Evolutionary conservation across 1,284 basidiomycete species (phyloP).

Genomic region (Xerocomus cyaneibrunnescens): DNA sequence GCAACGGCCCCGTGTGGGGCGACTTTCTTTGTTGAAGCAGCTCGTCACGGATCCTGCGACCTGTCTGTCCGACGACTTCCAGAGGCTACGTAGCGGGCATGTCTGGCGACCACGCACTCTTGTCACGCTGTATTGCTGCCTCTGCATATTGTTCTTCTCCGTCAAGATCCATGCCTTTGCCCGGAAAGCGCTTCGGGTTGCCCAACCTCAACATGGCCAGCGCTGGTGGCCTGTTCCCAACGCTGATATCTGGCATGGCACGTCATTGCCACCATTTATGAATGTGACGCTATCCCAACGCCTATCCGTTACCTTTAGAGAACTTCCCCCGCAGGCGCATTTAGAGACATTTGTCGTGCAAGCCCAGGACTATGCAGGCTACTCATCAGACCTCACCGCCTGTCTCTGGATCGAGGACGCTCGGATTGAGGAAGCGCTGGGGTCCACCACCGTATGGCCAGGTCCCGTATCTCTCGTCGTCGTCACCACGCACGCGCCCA

Average conservation of each 20-base stretch:
- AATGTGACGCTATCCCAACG: constrained; percentile 25
- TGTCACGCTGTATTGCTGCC: constrained; percentile 41
- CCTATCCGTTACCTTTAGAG: constrained; percentile 18
- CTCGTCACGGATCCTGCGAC: constrained; percentile 23
- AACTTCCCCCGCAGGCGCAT: constrained; percentile 26
- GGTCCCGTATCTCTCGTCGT: constrained; percentile 58
- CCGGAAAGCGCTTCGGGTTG: constrained; percentile 1
- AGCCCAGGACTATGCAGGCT: constrained; percentile 9
- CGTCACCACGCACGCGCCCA: constrained; percentile 37
- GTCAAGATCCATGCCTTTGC: constrained; percentile 14
- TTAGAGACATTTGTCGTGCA: constrained; percentile 28
- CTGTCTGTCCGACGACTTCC: constrained; percentile 27
- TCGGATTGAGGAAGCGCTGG: constrained; percentile 37
- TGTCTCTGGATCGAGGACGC: constrained; percentile 51
- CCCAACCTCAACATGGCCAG: background rate
- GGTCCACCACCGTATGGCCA: constrained; percentile 44
- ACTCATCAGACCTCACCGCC: constrained; percentile 40
- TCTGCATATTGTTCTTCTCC: constrained; percentile 43
- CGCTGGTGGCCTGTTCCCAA: background rate
- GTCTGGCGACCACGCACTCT: constrained; percentile 37
- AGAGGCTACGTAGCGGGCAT: constrained; percentile 20
- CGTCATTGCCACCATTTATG: constrained; percentile 22
- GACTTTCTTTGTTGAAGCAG: constrained; percentile 17
- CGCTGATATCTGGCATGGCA: background rate
- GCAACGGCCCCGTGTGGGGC: constrained; percentile 18